These are phyloP conservation scores for Venturia pyrina DNA, from an alignment of 2,329 filamentous ascomycete genomes.

Conservation along the genomic window DNA sequence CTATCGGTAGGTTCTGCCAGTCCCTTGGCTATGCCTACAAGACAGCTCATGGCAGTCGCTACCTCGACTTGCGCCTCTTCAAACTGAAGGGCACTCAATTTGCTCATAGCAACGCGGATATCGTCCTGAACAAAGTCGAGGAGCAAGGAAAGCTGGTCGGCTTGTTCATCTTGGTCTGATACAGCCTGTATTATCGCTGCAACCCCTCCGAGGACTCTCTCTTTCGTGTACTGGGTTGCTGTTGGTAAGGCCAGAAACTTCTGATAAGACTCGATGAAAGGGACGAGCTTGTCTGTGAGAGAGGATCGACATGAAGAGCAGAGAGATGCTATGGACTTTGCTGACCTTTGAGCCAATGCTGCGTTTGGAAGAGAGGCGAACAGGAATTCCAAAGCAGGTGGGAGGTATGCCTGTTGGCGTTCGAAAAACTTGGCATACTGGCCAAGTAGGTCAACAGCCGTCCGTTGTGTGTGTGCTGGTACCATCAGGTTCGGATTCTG, in stretches of 20 bases:
- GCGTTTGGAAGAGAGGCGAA: constrained; percentile 59
- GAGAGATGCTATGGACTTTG: constrained; percentile 62
- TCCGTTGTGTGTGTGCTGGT: constrained; percentile 54
- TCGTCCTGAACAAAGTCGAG: constrained; percentile 54
- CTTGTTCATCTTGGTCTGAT: constrained; percentile 39
- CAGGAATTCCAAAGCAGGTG: constrained; percentile 61
- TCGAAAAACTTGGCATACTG: constrained; percentile 70
- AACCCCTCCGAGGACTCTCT: constrained; percentile 64
- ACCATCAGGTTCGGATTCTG: constrained; percentile 38
- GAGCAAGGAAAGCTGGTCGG: constrained; percentile 47
- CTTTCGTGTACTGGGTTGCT: constrained; percentile 59
- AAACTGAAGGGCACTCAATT: constrained; percentile 16
- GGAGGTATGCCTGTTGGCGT: constrained; percentile 55
- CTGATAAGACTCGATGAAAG: constrained; percentile 63
- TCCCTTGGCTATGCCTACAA: constrained; percentile 61
- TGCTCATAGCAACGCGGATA: constrained; percentile 33
- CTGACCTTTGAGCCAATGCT: constrained; percentile 55
- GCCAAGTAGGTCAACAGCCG: constrained; percentile 60
- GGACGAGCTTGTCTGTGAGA: constrained; percentile 55
- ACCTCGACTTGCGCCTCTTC: constrained; percentile 31
- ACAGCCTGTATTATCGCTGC: constrained; percentile 67
- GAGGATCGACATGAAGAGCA: constrained; percentile 65
- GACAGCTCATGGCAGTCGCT: constrained; percentile 52
- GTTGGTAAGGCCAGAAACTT: constrained; percentile 49
- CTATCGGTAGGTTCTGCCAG: constrained; percentile 59